Evolutionary conservation across 305 asterid species (phyloP), one percentile per base, ranked within the genome.

Genomic region (Solanum aculeatissimum): DNA sequence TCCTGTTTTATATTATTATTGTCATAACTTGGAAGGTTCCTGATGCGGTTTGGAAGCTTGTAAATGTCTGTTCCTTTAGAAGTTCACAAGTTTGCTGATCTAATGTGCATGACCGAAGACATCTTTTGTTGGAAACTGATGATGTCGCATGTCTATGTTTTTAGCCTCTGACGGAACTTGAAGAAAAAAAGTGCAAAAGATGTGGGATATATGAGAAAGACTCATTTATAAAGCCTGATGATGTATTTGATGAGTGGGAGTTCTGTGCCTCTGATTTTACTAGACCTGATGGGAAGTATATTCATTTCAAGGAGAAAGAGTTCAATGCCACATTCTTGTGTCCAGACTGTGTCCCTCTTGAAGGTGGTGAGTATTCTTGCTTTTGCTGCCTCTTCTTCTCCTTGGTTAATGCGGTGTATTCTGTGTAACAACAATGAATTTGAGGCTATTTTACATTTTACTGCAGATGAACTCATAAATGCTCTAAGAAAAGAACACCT

Each of bases 161-260:
- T 54, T 92, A 94, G 98, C 97, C 98, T 70, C 84, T 94, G 74
- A 92, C 93, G 40, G 89, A 89, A 69, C 89, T 94, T 35, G 81
- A 19, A 75, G 92, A 88, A 80, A 85, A 58, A 57, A 92, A 93
- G 89, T 94, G 98, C 91, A 93, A 92, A 87, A 94, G 97, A 4
- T 94, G 98, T 66, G 98, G 98, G 63, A 55, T 94, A 71, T 94
- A 92, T 29, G 97, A 93, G 89, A 85, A 91, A 84, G 93, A 94
- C 87, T 83, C 92, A 25, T 49, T 77, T 25, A 40, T 94, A 54
- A 88, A 85, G 68, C 25, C 92, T 53, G 92, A 90, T 9, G 92
- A 89, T 29, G 86, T 85, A 62, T 90, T 93, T 85, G 98, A 93
- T 75, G 97, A 94, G 86, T 94, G 98, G 98, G 97, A 94, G 85